A percentile compares a stretch with the other conserved stretches of the same genome.
phyloP scores from a whole-genome alignment of 2,329 filamentous ascomycete species.

The Aspergillus sp. region DNA sequence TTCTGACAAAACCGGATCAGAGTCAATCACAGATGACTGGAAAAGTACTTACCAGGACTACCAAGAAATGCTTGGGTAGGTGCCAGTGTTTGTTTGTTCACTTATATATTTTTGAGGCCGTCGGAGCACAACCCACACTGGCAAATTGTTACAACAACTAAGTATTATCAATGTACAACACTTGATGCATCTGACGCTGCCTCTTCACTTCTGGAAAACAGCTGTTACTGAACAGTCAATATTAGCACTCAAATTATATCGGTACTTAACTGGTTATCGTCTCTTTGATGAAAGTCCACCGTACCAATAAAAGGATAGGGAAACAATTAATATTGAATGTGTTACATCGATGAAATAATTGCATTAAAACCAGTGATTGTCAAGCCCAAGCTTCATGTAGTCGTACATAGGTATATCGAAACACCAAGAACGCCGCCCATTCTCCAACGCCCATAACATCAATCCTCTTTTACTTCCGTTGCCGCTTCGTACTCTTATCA shows the following conservation, averaged over 20 bases:
- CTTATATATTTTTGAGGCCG: not conserved
- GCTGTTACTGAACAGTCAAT: not conserved
- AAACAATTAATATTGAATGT: not conserved
- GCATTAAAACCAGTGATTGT: conserved; percentile 1
- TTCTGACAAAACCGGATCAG: conserved; percentile 2
- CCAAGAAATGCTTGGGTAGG: conserved; percentile 3
- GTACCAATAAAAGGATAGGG: not conserved
- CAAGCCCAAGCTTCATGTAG: conserved; percentile 30
- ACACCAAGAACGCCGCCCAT: conserved; percentile 12
- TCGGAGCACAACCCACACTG: not conserved
- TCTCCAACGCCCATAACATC: conserved; percentile 4
- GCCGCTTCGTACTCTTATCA: conserved; percentile 58
- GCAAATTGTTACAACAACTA: not conserved
- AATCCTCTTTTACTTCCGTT: conserved; percentile 42
- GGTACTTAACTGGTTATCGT: not conserved
- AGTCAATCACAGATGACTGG: not conserved
- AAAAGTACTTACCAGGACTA: conserved; percentile 5
- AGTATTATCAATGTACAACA: not conserved
- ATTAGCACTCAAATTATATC: not conserved
- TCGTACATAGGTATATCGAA: conserved; percentile 36
- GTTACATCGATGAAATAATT: not conserved
- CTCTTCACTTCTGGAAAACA: not conserved
- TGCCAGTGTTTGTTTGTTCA: not conserved
- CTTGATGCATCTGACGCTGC: not conserved
- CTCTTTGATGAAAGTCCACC: not conserved